Percentiles rank a stretch among this genome's conserved stretches.
These are phyloP conservation scores for Pneumocystis oryctolagi DNA, from an alignment of 1,139 yeast species.

Conservation along the genomic window DNA sequence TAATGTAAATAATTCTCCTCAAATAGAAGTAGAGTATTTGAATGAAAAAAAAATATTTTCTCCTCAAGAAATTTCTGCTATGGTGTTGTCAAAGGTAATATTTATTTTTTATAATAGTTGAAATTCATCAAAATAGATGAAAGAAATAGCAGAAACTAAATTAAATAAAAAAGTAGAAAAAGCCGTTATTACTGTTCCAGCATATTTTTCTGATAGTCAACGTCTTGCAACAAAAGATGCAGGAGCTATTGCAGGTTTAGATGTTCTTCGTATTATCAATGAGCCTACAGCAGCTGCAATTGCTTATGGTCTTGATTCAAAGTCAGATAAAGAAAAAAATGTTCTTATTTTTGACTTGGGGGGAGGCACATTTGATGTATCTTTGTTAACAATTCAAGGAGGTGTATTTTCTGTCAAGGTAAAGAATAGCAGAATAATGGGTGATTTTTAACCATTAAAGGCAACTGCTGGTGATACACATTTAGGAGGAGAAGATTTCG, in stretches of 20 bases:
- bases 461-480: slow-evolving; percentile 98
- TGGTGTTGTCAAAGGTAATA: slow-evolving; percentile 63
- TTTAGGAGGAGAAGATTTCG: slow-evolving; percentile 94
- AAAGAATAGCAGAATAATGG: not conserved
- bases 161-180: slow-evolving; percentile 85
- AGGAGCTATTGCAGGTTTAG: slow-evolving; percentile 93
- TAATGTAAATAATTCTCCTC: slow-evolving; percentile 75
- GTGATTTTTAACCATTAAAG: slow-evolving; percentile 26
- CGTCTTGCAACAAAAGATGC: slow-evolving; percentile 98
- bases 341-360: slow-evolving; percentile 89
- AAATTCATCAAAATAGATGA: slow-evolving; percentile 36
- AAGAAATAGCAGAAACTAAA: slow-evolving; percentile 94
- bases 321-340: slow-evolving; percentile 64
- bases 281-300: slow-evolving; percentile 98
- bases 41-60: slow-evolving; percentile 89
- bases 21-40: slow-evolving; percentile 84
- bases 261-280: slow-evolving; percentile 91
- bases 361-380: slow-evolving; percentile 98
- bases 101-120: not conserved
- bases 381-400: slow-evolving; percentile 78
- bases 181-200: slow-evolving; percentile 93
- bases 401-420: slow-evolving; percentile 74
- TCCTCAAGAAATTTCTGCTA: slow-evolving; percentile 93
- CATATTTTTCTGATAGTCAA: slow-evolving; percentile 94
- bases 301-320: slow-evolving; percentile 93